Evolutionary conservation across 495 filamentous ascomycete species (phyloP), one percentile per base, ranked within the genome.

Genomic region (Aspergillus nanangensis): DNA sequence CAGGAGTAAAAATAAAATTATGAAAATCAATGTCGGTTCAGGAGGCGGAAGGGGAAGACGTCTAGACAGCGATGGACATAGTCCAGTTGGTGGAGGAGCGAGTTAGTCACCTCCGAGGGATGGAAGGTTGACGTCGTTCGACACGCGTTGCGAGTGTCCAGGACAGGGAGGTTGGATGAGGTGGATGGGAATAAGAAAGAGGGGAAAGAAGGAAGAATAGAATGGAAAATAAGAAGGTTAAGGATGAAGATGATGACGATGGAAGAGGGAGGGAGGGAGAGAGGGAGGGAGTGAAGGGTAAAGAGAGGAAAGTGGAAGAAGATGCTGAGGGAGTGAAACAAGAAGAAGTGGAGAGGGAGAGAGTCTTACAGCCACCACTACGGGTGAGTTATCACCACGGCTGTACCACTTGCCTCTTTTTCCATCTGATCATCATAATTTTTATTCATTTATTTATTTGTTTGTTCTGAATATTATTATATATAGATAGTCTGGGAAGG

Each of bases 21-120:
- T n/a, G n/a, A n/a, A n/a, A n/a, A n/a, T n/a, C n/a, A n/a, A n/a
- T n/a, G n/a, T n/a, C n/a, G n/a, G 47, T 38, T 37, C 38, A 47
- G 31, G 45, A 15, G 45, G 22, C 25, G n/a, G 27, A 37, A 34
- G 23, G 17, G 17, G 42, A 50, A 24, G 40, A 32, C 45, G 42
- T n/a, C n/a, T 41, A 50, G 50, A 50, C 48, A 44, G 41, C 32
- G 53, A 47, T 41, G 53, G 41, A 52, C 64, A 69, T 69, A 58
- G 52, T 67, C n/a, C n/a, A n/a, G n/a, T n/a, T n/a, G n/a, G n/a
- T n/a, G n/a, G n/a, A n/a, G 44, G 43, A 35, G 17, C 39, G 46
- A 22, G 29, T 15, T 21, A 21, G 19, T 9, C 5, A 13, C 10
- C 27, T 21, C 36, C 25, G 25, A 25, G 34, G 44, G 41, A 19